These are phyloP conservation scores for Zopfia rhizophila DNA, from an alignment of 2,329 filamentous ascomycete genomes.

Conservation along the genomic window DNA sequence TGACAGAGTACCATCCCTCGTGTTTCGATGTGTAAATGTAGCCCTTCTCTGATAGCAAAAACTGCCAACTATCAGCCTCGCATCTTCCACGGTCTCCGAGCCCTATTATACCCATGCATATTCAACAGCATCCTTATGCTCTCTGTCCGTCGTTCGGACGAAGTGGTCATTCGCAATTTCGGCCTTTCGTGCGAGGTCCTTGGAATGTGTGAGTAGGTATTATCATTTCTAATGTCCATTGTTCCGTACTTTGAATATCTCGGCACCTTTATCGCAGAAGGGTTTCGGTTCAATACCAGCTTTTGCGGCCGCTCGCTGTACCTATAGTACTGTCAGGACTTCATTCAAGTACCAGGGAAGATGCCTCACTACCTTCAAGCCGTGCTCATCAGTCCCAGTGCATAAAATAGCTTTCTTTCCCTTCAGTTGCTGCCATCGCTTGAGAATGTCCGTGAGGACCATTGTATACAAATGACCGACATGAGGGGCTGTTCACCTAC, in stretches of 20 bases:
- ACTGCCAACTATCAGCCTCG: slow-evolving; percentile 52
- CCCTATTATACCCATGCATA: slow-evolving; percentile 78
- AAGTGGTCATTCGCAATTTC: slow-evolving; percentile 84
- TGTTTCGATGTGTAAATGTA: slow-evolving; percentile 88
- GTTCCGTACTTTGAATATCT: slow-evolving; percentile 72
- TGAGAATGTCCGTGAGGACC: slow-evolving; percentile 89
- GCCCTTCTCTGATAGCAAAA: slow-evolving; percentile 76
- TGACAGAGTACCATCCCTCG: slow-evolving; percentile 95
- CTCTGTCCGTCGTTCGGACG: slow-evolving; percentile 86
- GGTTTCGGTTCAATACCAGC: slow-evolving; percentile 77
- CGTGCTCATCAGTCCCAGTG: slow-evolving; percentile 97
- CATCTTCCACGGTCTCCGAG: slow-evolving; percentile 1
- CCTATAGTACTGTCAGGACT: slow-evolving; percentile 55
- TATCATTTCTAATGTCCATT: slow-evolving; percentile 3
- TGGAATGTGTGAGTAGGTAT: slow-evolving; percentile 20
- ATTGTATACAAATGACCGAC: slow-evolving; percentile 95
- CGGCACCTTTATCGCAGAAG: slow-evolving; percentile 88
- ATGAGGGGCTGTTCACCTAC: slow-evolving; percentile 75
- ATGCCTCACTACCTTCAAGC: slow-evolving; percentile 77
- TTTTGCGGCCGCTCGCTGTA: slow-evolving; percentile 83
- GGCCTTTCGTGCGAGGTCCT: slow-evolving; percentile 74
- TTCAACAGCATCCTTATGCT: slow-evolving; percentile 85
- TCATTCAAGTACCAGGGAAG: not conserved
- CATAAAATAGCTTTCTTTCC: slow-evolving; percentile 77
- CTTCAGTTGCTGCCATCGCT: slow-evolving; percentile 86